These are phyloP conservation scores for Cercospora zeina DNA, from an alignment of 2,329 filamentous ascomycete species.

Conservation along the genomic window DNA sequence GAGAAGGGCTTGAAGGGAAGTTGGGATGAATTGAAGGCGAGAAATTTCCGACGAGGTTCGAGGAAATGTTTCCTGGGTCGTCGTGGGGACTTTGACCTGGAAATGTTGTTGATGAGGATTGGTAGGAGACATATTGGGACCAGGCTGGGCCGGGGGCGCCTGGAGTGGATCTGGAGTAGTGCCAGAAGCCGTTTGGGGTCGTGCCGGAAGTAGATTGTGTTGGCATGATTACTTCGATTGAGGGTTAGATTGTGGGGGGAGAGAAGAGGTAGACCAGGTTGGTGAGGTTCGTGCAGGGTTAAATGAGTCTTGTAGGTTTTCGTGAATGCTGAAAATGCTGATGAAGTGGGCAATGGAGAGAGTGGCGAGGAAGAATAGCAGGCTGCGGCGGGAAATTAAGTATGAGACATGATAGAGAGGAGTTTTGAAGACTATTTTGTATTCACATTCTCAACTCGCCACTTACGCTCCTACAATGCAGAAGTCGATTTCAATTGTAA, in stretches of 20 bases:
- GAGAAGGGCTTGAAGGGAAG: background rate
- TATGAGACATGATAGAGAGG: background rate
- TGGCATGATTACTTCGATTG: background rate
- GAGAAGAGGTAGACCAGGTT: background rate
- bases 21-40: background rate
- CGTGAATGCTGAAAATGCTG: background rate
- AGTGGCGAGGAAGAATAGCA: background rate
- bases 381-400: background rate
- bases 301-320: background rate
- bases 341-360: background rate
- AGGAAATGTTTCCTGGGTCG: background rate
- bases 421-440: background rate
- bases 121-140: background rate
- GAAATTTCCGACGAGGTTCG: background rate
- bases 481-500: background rate
- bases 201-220: background rate
- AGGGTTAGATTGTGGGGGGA: background rate
- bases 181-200: background rate
- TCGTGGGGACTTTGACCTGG: background rate
- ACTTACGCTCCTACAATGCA: background rate
- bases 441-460: background rate
- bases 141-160: background rate
- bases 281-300: background rate
- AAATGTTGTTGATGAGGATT: background rate
- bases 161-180: background rate